Percentiles rank a stretch among this genome's conserved stretches.
These are phyloP conservation scores for Zarea fungicola DNA, from an alignment of 2,329 filamentous ascomycete species.

Conservation along the genomic window DNA sequence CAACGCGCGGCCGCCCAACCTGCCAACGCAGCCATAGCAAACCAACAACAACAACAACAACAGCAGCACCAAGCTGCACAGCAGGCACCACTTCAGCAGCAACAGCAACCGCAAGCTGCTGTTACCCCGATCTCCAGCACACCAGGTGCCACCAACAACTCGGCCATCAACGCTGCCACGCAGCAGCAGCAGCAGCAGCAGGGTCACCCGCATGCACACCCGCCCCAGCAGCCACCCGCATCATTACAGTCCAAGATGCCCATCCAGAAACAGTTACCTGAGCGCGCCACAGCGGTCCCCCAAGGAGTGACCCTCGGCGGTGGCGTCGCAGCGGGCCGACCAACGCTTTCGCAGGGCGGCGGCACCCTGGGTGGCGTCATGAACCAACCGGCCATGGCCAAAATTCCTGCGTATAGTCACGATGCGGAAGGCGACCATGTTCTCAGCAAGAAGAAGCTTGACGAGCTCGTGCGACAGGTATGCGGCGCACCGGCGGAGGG, in stretches of 20 bases:
- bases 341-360: conserved; percentile 76
- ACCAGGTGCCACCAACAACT: conserved; percentile 18
- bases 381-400: conserved; percentile 78
- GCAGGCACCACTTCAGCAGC: conserved; percentile 8
- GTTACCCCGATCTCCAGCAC: conserved; percentile 18
- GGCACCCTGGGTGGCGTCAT: conserved; percentile 76
- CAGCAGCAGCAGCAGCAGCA: conserved; percentile 28
- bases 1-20: conserved; percentile 34
- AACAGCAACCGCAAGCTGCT: conserved; percentile 10
- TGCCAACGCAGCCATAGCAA: conserved; percentile 24
- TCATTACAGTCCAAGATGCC: conserved; percentile 61
- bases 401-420: conserved; percentile 76
- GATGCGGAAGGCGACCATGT: conserved; percentile 91
- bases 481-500: conserved; percentile 71
- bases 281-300: conserved; percentile 62
- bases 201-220: conserved; percentile 45
- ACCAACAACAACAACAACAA: conserved; percentile 22
- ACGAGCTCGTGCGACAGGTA: conserved; percentile 90
- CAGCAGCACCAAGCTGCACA: conserved; percentile 14
- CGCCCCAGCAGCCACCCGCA: conserved; percentile 31
- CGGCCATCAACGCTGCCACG: conserved; percentile 15
- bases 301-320: conserved; percentile 65
- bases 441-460: conserved; percentile 95
- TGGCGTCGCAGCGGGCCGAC: conserved; percentile 61
- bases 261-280: conserved; percentile 73